Evolutionary conservation across 768 basidiomycete genomes (phyloP).

Genomic region (Clavulina sp.): DNA sequence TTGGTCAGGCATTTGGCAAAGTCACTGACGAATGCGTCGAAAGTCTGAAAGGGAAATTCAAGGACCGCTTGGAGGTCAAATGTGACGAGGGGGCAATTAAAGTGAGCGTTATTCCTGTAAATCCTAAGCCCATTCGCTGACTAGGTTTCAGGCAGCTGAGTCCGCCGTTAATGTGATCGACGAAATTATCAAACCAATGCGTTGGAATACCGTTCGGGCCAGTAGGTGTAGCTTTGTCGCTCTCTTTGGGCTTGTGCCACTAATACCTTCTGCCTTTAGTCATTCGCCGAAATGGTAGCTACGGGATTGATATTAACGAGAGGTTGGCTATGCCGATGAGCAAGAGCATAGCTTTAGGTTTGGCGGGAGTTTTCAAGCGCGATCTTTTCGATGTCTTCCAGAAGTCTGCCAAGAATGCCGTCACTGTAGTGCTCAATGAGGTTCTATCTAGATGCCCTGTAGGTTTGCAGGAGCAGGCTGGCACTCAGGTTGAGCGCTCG

Average conservation of each 20-base stretch:
- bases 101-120: constrained; percentile 19
- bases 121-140: not conserved
- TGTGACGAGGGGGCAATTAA: constrained; percentile 34
- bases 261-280: constrained; percentile 42
- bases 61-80: constrained; percentile 40
- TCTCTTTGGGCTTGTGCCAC: constrained; percentile 25
- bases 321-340: not conserved
- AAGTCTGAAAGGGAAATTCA: constrained; percentile 31
- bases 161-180: constrained; percentile 32
- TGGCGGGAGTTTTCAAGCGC: constrained; percentile 42
- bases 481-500: constrained; percentile 33
- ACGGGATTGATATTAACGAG: constrained; percentile 6
- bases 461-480: constrained; percentile 37
- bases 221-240: constrained; percentile 24
- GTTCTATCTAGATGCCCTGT: constrained; percentile 33
- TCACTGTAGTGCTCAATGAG: constrained; percentile 30
- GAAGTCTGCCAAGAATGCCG: constrained; percentile 19
- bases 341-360: constrained; percentile 18
- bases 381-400: constrained; percentile 37
- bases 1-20: too few relatives aligned
- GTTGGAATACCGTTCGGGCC: constrained; percentile 42
- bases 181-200: constrained; percentile 34
- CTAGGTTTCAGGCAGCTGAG: constrained; percentile 25
- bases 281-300: constrained; percentile 28
- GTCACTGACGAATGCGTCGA: constrained; percentile 29